These are phyloP conservation scores for Phytopythium ostracodes DNA, from an alignment of 352 stramenopile species.

Conservation along the genomic window DNA sequence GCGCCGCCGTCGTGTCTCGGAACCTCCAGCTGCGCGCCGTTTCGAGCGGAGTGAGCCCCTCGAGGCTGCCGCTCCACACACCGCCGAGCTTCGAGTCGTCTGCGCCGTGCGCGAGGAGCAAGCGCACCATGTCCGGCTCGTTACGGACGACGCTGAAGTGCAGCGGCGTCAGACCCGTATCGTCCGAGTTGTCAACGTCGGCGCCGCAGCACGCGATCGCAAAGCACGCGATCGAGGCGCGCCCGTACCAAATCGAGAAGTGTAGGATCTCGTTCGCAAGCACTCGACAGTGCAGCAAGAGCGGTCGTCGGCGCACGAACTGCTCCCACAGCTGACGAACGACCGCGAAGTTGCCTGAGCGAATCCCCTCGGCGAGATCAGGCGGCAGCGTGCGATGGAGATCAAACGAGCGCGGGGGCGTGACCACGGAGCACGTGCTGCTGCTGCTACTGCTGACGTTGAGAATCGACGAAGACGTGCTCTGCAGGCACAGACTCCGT, in stretches of 20 bases:
- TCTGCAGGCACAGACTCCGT: constrained; percentile 38
- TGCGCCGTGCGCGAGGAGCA: constrained; percentile 57
- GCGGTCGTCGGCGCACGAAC: constrained; percentile 27
- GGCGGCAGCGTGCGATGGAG: constrained; percentile 63
- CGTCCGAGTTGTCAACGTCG: constrained; percentile 69
- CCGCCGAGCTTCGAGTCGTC: constrained; percentile 26
- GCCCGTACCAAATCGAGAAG: constrained; percentile 69
- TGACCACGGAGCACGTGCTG: constrained; percentile 16
- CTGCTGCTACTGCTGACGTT: constrained; percentile 20
- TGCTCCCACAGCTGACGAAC: constrained; percentile 44
- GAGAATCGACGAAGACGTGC: constrained; percentile 8
- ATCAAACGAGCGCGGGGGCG: constrained; percentile 39
- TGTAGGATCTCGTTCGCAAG: constrained; percentile 81
- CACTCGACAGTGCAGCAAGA: constrained; percentile 24
- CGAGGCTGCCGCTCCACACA: constrained; percentile 23
- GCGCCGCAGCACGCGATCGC: constrained; percentile 59
- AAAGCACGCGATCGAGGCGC: constrained; percentile 48
- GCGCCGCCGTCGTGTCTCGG: constrained; percentile 56
- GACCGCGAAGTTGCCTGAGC: constrained; percentile 25
- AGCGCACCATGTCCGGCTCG: constrained; percentile 64
- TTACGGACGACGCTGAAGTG: constrained; percentile 80
- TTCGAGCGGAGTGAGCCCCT: constrained; percentile 50
- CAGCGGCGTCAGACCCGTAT: constrained; percentile 61
- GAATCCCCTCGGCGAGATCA: constrained; percentile 38
- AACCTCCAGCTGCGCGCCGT: constrained; percentile 60